Conservation (phyloP, 352 stramenopile genomes). For the Pythium folliculosum region DNA sequence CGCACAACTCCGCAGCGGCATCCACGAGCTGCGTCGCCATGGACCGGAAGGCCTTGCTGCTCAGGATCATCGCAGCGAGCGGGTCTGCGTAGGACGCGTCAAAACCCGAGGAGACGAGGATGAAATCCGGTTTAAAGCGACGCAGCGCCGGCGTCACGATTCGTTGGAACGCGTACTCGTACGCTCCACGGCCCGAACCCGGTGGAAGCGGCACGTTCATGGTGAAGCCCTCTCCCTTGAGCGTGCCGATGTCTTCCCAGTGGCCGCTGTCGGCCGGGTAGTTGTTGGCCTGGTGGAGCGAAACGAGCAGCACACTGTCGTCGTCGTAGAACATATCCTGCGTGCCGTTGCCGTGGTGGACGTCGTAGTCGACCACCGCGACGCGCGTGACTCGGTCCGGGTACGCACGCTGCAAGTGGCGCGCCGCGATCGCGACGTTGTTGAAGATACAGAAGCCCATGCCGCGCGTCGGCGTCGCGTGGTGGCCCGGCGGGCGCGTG, state of each 20-base stretch:
- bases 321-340: conserved; percentile 90
- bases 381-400: conserved; percentile 75
- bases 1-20: conserved; percentile 43
- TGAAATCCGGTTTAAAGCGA: conserved; percentile 77
- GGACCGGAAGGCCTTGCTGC: conserved; percentile 59
- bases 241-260: conserved; percentile 41
- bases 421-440: conserved; percentile 65
- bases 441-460: conserved; percentile 82
- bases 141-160: conserved; percentile 71
- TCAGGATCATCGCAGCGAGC: conserved; percentile 85
- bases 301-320: conserved; percentile 71
- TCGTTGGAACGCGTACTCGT: conserved; percentile 61
- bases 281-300: conserved; percentile 82
- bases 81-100: conserved; percentile 83
- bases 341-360: conserved; percentile 96
- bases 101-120: conserved; percentile 77
- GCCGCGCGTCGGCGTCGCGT: conserved; percentile 48
- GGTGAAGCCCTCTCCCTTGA: conserved; percentile 50
- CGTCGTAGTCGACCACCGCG: conserved; percentile 95
- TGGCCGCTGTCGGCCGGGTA: conserved; percentile 66
- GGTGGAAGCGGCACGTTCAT: conserved; percentile 89
- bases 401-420: conserved; percentile 59
- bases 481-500: conserved; percentile 72
- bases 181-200: conserved; percentile 71
- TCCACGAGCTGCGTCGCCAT: conserved; percentile 65